Evolutionary conservation across 306 rosid species (phyloP).

Genomic region (Potentilla sterilis): DNA sequence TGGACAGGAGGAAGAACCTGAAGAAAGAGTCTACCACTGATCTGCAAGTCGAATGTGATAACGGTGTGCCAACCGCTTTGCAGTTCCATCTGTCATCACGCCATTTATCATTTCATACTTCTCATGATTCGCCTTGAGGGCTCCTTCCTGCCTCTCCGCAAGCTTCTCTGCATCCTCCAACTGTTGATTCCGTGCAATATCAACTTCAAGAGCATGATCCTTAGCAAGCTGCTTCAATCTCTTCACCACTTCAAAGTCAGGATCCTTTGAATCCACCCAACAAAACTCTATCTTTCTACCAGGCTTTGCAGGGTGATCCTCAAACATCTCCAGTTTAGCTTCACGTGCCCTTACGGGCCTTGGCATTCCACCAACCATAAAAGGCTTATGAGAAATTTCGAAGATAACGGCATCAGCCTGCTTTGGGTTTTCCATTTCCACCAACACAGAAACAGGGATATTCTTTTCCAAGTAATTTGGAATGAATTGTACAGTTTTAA

Average conservation of each 20-base stretch:
- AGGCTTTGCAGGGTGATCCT: constrained; percentile 59
- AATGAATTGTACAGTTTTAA: constrained; percentile 57
- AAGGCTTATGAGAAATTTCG: constrained; percentile 38
- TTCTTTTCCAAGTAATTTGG: constrained; percentile 51
- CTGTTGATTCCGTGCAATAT: constrained; percentile 47
- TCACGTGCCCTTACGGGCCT: constrained; percentile 67
- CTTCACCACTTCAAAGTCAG: constrained; percentile 58
- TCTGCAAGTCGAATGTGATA: constrained; percentile 36
- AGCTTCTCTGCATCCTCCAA: constrained; percentile 63
- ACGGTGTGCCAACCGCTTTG: constrained; percentile 45
- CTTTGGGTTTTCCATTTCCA: constrained; percentile 59
- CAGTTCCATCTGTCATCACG: constrained; percentile 58
- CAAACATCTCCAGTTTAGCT: constrained; percentile 65
- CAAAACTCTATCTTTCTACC: constrained; percentile 39
- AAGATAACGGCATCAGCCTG: constrained; percentile 47
- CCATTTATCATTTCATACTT: constrained; percentile 54
- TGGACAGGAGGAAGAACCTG: background rate
- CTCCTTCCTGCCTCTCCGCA: constrained; percentile 49
- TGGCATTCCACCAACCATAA: constrained; percentile 92
- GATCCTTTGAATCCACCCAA: constrained; percentile 64
- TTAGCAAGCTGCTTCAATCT: constrained; percentile 45
- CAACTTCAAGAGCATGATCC: constrained; percentile 53
- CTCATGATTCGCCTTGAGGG: constrained; percentile 42
- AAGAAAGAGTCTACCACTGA: constrained; percentile 19
- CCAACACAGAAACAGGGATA: constrained; percentile 53